A percentile compares a stretch with the other conserved stretches of the same genome.
Evolutionary conservation across 768 basidiomycete genomes (phyloP).

Genomic region (Leucocoprinus sp.): DNA sequence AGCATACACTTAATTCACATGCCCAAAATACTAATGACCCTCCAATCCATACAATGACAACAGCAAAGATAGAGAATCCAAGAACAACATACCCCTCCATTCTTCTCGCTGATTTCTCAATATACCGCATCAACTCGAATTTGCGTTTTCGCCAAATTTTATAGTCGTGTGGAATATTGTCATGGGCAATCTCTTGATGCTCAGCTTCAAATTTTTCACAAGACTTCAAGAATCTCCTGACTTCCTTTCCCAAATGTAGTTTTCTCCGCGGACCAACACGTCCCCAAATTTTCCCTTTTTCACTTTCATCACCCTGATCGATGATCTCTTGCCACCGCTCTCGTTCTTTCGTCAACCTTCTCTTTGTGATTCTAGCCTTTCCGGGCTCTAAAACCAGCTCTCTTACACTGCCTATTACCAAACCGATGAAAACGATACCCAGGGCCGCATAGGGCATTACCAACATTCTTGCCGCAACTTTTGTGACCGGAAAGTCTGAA

Average conservation of each 20-base stretch:
- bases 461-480: slow-evolving; percentile 20
- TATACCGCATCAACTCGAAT: slow-evolving; percentile 31
- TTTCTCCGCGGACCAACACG: slow-evolving; percentile 8
- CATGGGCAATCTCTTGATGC: slow-evolving; percentile 6
- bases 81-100: slow-evolving; percentile 19
- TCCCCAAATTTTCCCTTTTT: neutral
- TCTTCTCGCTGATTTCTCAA: slow-evolving; percentile 19
- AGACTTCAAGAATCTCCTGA: slow-evolving; percentile 7
- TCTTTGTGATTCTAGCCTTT: slow-evolving; percentile 24
- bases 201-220: neutral
- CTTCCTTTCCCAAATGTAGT: slow-evolving; percentile 4
- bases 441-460: slow-evolving; percentile 31
- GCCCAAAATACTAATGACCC: slow-evolving; percentile 31
- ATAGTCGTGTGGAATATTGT: slow-evolving; percentile 9
- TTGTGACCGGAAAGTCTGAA: slow-evolving; percentile 27
- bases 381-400: slow-evolving; percentile 31
- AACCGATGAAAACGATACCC: slow-evolving; percentile 30
- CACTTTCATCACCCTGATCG: neutral
- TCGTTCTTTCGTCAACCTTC: slow-evolving; percentile 26
- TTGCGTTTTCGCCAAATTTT: slow-evolving; percentile 25
- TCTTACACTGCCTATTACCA: slow-evolving; percentile 30
- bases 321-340: slow-evolving; percentile 18
- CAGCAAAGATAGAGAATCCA: slow-evolving; percentile 21
- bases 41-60: slow-evolving; percentile 27
- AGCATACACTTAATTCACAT: slow-evolving; percentile 21